Conservation (phyloP, 2,329 filamentous ascomycete species). For the Verticillium albo-atrum region DNA sequence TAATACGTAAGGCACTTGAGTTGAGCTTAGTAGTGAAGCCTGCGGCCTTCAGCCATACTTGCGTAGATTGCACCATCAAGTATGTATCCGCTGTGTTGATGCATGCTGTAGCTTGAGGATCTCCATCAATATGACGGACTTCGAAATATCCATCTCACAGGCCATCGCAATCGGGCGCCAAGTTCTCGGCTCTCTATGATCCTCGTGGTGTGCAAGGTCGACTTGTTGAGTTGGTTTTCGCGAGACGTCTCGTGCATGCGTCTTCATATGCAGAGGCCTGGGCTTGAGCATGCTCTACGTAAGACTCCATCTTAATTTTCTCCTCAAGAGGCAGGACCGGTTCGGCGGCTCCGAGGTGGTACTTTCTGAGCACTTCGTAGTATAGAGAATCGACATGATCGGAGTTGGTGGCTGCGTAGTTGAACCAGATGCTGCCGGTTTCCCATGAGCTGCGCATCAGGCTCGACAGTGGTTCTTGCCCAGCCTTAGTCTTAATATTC, state of each 20-base stretch:
- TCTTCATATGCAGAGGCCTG: background rate
- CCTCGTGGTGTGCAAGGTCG: no score
- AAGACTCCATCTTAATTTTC: background rate
- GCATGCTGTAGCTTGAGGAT: no score
- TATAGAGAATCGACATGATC: background rate
- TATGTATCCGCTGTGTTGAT: no score
- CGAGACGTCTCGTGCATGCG: background rate
- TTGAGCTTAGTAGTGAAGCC: no score
- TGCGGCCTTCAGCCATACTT: no score
- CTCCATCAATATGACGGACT: no score
- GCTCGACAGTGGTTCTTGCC: conserved; percentile 9
- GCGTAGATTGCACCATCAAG: no score
- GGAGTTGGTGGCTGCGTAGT: conserved; percentile 17
- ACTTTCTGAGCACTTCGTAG: background rate
- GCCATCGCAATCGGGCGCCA: no score
- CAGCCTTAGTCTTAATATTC: background rate
- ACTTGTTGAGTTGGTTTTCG: background rate
- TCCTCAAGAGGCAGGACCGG: background rate
- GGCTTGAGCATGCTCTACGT: background rate
- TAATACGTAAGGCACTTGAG: no score
- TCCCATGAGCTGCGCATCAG: conserved; percentile 30
- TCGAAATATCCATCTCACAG: no score
- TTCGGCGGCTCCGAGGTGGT: background rate
- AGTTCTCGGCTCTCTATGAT: no score
- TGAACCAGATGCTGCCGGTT: conserved; percentile 30